phyloP scores from a whole-genome alignment of 768 basidiomycete genomes.

The Agrocybe pediades region DNA sequence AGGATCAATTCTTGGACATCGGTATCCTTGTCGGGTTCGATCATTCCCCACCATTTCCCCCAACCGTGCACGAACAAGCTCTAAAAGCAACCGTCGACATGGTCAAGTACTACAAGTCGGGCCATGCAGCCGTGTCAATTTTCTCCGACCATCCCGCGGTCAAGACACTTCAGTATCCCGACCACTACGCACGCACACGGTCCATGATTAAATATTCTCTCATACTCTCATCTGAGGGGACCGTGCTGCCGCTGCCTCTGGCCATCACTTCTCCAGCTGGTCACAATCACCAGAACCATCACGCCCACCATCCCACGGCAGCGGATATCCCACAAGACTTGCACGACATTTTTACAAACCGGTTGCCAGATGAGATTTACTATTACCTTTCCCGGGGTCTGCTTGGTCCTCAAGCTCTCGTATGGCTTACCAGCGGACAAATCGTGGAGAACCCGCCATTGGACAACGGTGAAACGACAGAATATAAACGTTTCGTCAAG shows the following conservation, averaged over 20 bases:
- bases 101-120: constrained; percentile 91
- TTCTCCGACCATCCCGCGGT: constrained; percentile 83
- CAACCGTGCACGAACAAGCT: constrained; percentile 77
- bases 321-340: constrained; percentile 90
- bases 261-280: constrained; percentile 53
- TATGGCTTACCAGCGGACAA: constrained; percentile 92
- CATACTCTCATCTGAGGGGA: constrained; percentile 85
- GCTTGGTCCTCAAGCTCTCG: constrained; percentile 83
- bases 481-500: constrained; percentile 93
- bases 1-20: constrained; percentile 95
- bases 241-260: constrained; percentile 79
- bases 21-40: constrained; percentile 92
- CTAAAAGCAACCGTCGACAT: constrained; percentile 88
- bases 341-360: constrained; percentile 92
- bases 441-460: constrained; percentile 86
- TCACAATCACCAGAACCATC: constrained; percentile 55
- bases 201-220: constrained; percentile 92
- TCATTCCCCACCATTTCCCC: constrained; percentile 76
- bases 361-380: constrained; percentile 95
- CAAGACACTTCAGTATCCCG: constrained; percentile 76
- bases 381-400: constrained; percentile 95
- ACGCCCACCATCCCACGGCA: constrained; percentile 70
- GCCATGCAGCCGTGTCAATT: constrained; percentile 76
- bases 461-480: constrained; percentile 93
- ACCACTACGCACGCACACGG: constrained; percentile 86